Base-by-base conservation (phyloP, 73 alveolate species). In the Uronychia binucleata region DNA sequence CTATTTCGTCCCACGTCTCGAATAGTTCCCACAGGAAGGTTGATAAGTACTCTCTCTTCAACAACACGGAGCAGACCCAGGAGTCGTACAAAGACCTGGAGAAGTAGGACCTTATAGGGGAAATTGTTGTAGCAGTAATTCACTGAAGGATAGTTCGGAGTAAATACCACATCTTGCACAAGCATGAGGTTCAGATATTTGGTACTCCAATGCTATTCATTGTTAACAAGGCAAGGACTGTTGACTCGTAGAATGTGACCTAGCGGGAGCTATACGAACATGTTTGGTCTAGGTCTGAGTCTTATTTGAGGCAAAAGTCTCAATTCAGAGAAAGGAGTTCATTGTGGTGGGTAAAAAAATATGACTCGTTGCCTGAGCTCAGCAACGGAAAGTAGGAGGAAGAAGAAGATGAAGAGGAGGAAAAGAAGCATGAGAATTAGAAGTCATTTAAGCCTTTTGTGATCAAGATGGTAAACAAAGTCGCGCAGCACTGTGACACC, bases 341-440 rank as follows among this genome's bases (percentile, higher is more conserved):
- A 28, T 30, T 78, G 28, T 86, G 92, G 92, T 86, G 92, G 92
- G 92, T 75, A 58, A 26, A 30, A 27, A 59, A 26, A 57, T 57
- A 14, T 26, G 74, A 57, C 26, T 14, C 26, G 74, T n/a, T n/a
- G n/a, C n/a, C n/a, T n/a, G n/a, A n/a, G n/a, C n/a, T n/a, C n/a
- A n/a, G n/a, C 26, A 67, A 26, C 34, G 78, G 78, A 67, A 67
- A 46, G 67, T 5, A 46, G 19, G 19, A 11, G 19, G 67, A 46
- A n/a, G n/a, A n/a, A n/a, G n/a, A n/a, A n/a, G n/a, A n/a, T n/a
- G n/a, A n/a, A n/a, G n/a, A n/a, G 74, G 74, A 57, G 26, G n/a
- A n/a, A n/a, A n/a, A n/a, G n/a, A n/a, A n/a, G n/a, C n/a, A n/a
- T n/a, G 74, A n/a, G n/a, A n/a, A n/a, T n/a, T n/a, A n/a, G n/a